Base-by-base conservation (phyloP, 306 rosid species). In the Vachellia pachyceras region DNA sequence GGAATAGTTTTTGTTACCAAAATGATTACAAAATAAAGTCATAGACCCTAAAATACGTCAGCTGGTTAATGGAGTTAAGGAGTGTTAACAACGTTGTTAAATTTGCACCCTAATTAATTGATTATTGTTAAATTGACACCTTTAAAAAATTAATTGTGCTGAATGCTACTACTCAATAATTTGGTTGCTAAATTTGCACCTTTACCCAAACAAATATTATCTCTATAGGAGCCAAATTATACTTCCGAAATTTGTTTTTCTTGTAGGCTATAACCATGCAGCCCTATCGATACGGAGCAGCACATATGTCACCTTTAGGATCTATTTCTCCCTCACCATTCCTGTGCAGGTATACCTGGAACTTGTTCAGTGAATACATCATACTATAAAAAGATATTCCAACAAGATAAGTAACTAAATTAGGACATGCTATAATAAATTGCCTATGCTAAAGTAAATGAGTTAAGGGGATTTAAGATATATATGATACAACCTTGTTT, bases 201-300 rank as follows among this genome's bases (percentile, higher is more conserved):
- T 2, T 29, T 29, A 29, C 33, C 33, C 33, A 3, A 66, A 79
- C 46, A 73, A 20, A 73, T 10, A 71, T 57, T 79, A 91, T 97
- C 93, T 88, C 92, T 13, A 92, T 78, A 11, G 97, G 95, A 88
- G 90, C 89, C 95, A 95, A 82, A 46, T 90, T 88, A 74, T 91
- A 86, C 85, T 88, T 88, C 77, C 54, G 94, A 84, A 95, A 95
- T 83, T 84, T 88, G 77, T 64, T 85, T 79, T 88, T 92, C 85
- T 91, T 93, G 97, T 95, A 95, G 35, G 99, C 97, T 78, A 95
- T 95, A 49, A 95, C 97, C 89, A 92, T 86, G 89, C 97, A 90
- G 69, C 98, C 97, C 97, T 92, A 94, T 79, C 98, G 88, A 82
- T 92, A 94, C 6, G 98, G 98, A 76, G 91, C 92, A 45, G 95